A percentile compares a stretch with the other conserved stretches of the same genome.
Conservation (phyloP, 305 asterid genomes). For the Fraxinus platypoda region DNA sequence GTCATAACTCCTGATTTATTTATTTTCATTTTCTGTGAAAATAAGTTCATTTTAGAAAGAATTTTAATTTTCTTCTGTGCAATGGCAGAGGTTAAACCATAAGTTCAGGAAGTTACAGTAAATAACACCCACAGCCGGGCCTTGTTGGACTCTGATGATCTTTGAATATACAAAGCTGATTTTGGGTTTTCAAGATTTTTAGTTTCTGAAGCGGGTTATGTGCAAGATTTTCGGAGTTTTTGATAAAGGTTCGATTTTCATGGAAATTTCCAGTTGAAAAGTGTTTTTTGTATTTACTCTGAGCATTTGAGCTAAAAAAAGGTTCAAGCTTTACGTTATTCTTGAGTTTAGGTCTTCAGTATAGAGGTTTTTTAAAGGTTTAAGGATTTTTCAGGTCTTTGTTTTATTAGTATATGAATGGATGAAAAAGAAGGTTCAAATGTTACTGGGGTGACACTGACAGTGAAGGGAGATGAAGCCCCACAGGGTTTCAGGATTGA, state of each 20-base stretch:
- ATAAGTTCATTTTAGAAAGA: conserved; percentile 7
- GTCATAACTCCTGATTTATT: conserved; percentile 30
- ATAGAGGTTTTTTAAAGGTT: conserved; percentile 31
- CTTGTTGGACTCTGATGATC: conserved; percentile 43
- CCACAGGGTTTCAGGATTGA: conserved; percentile 61
- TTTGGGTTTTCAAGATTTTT: conserved; percentile 36
- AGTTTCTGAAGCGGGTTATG: conserved; percentile 31
- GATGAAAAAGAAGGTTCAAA: conserved; percentile 67
- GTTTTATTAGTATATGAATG: conserved; percentile 55
- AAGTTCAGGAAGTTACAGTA: conserved; percentile 26
- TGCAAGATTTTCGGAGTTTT: conserved; percentile 23
- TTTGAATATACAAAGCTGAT: conserved; percentile 27
- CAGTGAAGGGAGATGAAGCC: conserved; percentile 58
- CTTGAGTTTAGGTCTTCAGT: conserved; percentile 31
- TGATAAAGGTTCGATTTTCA: conserved; percentile 7
- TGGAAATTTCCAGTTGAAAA: conserved; percentile 12
- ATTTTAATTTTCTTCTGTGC: conserved; percentile 16
- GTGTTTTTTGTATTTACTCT: conserved; percentile 17
- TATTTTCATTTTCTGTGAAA: conserved; percentile 19
- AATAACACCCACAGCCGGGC: conserved; percentile 35
- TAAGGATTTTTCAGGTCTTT: conserved; percentile 27
- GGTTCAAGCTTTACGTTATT: conserved; percentile 26
- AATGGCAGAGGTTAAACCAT: conserved; percentile 37
- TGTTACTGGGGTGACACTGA: conserved; percentile 51
- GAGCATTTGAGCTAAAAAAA: conserved; percentile 22